These are phyloP conservation scores for Ophiobolus disseminans DNA, from an alignment of 2,329 filamentous ascomycete genomes.

Conservation along the genomic window DNA sequence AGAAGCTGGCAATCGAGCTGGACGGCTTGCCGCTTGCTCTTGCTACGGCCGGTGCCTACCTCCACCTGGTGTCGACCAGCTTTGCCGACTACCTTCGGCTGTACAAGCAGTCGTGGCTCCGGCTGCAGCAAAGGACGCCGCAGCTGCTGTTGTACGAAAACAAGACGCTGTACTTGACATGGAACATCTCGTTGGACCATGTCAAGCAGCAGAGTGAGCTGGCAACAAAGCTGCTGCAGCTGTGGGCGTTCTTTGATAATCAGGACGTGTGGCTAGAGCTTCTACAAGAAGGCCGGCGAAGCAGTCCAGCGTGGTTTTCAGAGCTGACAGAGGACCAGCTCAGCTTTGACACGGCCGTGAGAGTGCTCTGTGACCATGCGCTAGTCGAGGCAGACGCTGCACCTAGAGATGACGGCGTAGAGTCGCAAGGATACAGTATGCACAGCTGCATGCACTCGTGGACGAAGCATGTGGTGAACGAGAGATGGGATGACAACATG, in stretches of 20 bases:
- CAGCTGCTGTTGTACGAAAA: conserved; percentile 23
- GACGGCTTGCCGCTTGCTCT: conserved; percentile 13
- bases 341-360: conserved; percentile 35
- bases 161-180: conserved; percentile 25
- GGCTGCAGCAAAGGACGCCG: conserved; percentile 24
- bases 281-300: conserved; percentile 27
- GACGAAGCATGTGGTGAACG: conserved; percentile 37
- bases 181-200: conserved; percentile 11
- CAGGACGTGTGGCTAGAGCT: conserved; percentile 57
- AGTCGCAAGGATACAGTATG: conserved; percentile 38
- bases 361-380: conserved; percentile 39
- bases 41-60: conserved; percentile 4
- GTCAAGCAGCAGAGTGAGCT: conserved; percentile 8
- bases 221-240: conserved; percentile 11
- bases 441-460: conserved; percentile 47
- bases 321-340: conserved; percentile 32
- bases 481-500: conserved; percentile 17
- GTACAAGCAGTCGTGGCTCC: conserved; percentile 42
- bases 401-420: conserved; percentile 3
- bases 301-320: conserved; percentile 25
- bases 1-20: conserved; percentile 10
- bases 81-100: conserved; percentile 33
- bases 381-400: conserved; percentile 33
- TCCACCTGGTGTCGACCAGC: conserved; percentile 17
- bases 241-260: conserved; percentile 32